Percentiles rank a stretch among this genome's conserved stretches.
phyloP scores from a whole-genome alignment of 2,329 filamentous ascomycete species.

The Erysiphe pulchra region DNA sequence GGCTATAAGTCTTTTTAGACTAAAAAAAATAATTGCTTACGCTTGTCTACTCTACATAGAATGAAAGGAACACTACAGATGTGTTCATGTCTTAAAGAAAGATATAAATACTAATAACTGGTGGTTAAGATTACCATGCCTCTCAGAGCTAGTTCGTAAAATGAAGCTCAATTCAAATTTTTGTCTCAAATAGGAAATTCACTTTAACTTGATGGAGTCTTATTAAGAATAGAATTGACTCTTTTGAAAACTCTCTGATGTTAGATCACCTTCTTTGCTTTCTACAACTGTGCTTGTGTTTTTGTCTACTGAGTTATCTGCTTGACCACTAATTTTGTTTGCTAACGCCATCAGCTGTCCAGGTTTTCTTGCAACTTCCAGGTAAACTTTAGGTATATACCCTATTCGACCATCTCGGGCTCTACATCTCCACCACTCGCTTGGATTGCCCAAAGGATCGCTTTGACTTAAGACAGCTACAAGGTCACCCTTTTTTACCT shows the following conservation, averaged over 20 bases:
- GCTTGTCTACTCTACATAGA: too few species aligned
- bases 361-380: constrained; percentile 43
- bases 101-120: too few species aligned
- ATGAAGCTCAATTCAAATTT: too few species aligned
- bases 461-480: constrained; percentile 83
- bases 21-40: too few species aligned
- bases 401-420: constrained; percentile 74
- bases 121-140: too few species aligned
- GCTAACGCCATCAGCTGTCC: constrained; percentile 16
- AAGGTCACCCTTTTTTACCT: constrained; percentile 83
- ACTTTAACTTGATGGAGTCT: not conserved
- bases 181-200: not conserved
- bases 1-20: too few species aligned
- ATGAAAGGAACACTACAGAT: too few species aligned
- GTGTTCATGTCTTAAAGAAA: too few species aligned
- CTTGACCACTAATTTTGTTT: constrained; percentile 17
- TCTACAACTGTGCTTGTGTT: constrained; percentile 22
- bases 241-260: constrained; percentile 45
- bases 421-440: constrained; percentile 93
- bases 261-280: constrained; percentile 36
- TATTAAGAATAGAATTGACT: constrained; percentile 36
- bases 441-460: constrained; percentile 74
- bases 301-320: constrained; percentile 16
- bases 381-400: constrained; percentile 74
- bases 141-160: too few species aligned